These are phyloP conservation scores for Pittosporum tobira DNA, from an alignment of 129 eudicot genomes.

Conservation along the genomic window DNA sequence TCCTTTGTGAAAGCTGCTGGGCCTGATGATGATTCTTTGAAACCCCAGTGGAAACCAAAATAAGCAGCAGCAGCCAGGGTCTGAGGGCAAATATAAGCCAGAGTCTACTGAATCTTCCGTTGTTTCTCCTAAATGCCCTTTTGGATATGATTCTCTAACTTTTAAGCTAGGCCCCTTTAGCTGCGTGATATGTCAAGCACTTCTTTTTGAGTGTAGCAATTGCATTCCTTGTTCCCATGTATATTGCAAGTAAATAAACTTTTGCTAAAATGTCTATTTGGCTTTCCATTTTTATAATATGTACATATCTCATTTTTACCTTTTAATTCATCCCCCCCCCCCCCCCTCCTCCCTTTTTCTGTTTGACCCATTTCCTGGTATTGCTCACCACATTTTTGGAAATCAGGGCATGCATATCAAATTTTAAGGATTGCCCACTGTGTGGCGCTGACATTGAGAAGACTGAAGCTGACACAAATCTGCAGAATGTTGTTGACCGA, in stretches of 20 bases:
- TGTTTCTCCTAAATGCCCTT: slow-evolving; percentile 72
- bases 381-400: slow-evolving; percentile 2
- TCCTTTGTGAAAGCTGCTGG: slow-evolving; percentile 77
- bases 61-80: slow-evolving; percentile 37
- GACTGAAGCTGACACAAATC: slow-evolving; percentile 69
- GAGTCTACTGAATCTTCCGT: slow-evolving; percentile 42
- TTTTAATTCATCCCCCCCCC: too few relatives aligned
- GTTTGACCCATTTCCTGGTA: not conserved
- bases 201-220: slow-evolving; percentile 76
- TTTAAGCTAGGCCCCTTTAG: slow-evolving; percentile 92
- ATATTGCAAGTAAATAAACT: slow-evolving; percentile 69
- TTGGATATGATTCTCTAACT: slow-evolving; percentile 85
- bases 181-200: slow-evolving; percentile 90
- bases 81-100: slow-evolving; percentile 40
- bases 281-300: not conserved
- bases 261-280: not conserved
- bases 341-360: slow-evolving; percentile 8
- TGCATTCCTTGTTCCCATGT: slow-evolving; percentile 91
- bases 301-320: not conserved
- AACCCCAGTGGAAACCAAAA: slow-evolving; percentile 56
- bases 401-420: slow-evolving; percentile 71
- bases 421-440: slow-evolving; percentile 82
- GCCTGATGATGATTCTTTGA: slow-evolving; percentile 78
- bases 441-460: slow-evolving; percentile 98
- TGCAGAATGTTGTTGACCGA: slow-evolving; percentile 81